Conservation (phyloP, 768 basidiomycete species). For the Vishniacozyma victoriae region DNA sequence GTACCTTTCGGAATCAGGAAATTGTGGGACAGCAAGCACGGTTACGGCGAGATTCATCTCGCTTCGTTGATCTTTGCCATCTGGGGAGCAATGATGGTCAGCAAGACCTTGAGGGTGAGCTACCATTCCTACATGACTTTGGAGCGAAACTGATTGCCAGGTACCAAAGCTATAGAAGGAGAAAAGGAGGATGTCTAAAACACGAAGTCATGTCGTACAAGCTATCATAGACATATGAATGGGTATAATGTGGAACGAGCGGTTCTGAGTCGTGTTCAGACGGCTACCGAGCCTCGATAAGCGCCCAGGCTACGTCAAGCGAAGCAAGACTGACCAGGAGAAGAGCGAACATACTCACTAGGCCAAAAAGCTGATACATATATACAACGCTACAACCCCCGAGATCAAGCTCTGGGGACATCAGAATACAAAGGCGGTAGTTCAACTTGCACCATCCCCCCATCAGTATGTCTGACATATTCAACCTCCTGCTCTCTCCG, state of each 20-base stretch:
- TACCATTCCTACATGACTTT: background rate
- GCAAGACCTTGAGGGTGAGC: constrained; percentile 82
- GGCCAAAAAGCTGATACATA: too few relatives aligned
- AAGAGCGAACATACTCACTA: too few relatives aligned
- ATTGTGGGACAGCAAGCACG: constrained; percentile 35
- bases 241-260: too few relatives aligned
- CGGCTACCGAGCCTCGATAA: too few relatives aligned
- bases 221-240: too few relatives aligned
- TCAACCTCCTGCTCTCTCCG: background rate
- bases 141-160: background rate
- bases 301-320: too few relatives aligned
- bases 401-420: too few relatives aligned
- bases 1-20: constrained; percentile 50
- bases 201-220: too few relatives aligned
- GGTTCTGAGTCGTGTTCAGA: too few relatives aligned
- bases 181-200: too few relatives aligned
- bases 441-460: background rate
- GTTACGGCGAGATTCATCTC: constrained; percentile 64
- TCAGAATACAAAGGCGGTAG: background rate
- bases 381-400: too few relatives aligned
- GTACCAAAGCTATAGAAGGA: background rate
- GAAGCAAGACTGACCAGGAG: too few relatives aligned
- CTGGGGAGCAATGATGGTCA: constrained; percentile 97
- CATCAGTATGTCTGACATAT: background rate
- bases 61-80: constrained; percentile 68